A percentile compares a stretch with the other conserved stretches of the same genome.
Evolutionary conservation across 345 rosid genomes (phyloP).

Genomic region (Arabis alpina): DNA sequence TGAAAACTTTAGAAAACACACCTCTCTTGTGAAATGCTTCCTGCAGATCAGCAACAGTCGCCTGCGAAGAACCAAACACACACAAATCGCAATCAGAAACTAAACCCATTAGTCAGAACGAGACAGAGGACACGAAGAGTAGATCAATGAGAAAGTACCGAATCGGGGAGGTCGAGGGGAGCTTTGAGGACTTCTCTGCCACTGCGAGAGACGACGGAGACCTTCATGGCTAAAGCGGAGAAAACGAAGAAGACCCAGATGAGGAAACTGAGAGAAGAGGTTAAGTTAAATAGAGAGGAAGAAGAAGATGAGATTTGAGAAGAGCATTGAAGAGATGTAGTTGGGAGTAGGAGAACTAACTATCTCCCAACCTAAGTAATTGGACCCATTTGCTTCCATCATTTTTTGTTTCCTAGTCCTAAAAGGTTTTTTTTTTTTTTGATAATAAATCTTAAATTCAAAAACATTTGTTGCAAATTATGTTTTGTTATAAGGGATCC

Average conservation of each 20-base stretch:
- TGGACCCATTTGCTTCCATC: conserved; percentile 13
- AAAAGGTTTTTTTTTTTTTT: no score
- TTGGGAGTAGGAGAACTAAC: conserved; percentile 46
- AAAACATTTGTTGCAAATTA: no score
- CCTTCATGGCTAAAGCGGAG: conserved; percentile 60
- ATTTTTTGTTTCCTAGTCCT: conserved; percentile 3
- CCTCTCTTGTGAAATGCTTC: conserved; percentile 86
- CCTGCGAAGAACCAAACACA: conserved; percentile 51
- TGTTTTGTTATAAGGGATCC: no score
- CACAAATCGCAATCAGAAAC: background rate
- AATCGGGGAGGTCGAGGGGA: conserved; percentile 75
- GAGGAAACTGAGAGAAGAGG: background rate
- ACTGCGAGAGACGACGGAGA: conserved; percentile 77
- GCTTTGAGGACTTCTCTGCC: conserved; percentile 85
- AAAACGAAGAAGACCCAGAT: conserved; percentile 50
- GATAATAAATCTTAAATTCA: no score
- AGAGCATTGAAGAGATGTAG: conserved; percentile 43
- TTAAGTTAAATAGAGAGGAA: conserved; percentile 22
- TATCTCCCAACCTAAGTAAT: conserved; percentile 26
- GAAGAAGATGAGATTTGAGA: conserved; percentile 27
- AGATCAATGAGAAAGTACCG: conserved; percentile 51
- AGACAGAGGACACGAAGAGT: background rate
- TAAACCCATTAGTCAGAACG: conserved; percentile 8
- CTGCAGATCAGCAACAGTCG: conserved; percentile 91
- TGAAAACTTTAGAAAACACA: conserved; percentile 40